These are phyloP conservation scores for Plasmodium coatneyi DNA, from an alignment of 169 alveolate species.

Conservation along the genomic window DNA sequence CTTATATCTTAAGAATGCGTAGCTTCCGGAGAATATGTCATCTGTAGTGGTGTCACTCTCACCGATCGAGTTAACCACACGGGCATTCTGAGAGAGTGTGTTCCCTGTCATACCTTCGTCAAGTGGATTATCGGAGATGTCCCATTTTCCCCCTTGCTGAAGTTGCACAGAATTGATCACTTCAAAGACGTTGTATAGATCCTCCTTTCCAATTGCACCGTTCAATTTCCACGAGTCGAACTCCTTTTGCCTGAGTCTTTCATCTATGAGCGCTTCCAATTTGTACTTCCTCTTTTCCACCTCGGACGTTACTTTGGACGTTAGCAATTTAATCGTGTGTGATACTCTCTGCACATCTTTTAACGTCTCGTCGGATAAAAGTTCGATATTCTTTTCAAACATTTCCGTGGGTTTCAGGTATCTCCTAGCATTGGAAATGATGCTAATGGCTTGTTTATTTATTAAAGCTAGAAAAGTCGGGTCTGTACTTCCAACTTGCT, in stretches of 20 bases:
- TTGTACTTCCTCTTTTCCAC: slow-evolving; percentile 62
- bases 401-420: slow-evolving; percentile 63
- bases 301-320: slow-evolving; percentile 63
- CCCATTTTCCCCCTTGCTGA: slow-evolving; percentile 77
- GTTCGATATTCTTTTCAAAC: slow-evolving; percentile 70
- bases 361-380: slow-evolving; percentile 66
- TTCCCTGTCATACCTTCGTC: slow-evolving; percentile 56
- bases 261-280: slow-evolving; percentile 47
- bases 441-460: slow-evolving; percentile 48
- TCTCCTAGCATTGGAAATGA: slow-evolving; percentile 71
- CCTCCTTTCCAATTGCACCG: neutral
- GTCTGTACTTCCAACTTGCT: slow-evolving; percentile 69
- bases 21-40: slow-evolving; percentile 79
- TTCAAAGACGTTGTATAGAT: slow-evolving; percentile 41
- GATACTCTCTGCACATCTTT: slow-evolving; percentile 72
- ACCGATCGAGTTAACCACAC: slow-evolving; percentile 32
- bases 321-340: slow-evolving; percentile 46
- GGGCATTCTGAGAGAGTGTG: slow-evolving; percentile 67
- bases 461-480: slow-evolving; percentile 71
- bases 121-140: slow-evolving; percentile 54
- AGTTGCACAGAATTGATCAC: slow-evolving; percentile 38
- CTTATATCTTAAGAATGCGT: slow-evolving; percentile 80
- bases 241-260: slow-evolving; percentile 59
- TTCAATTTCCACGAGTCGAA: slow-evolving; percentile 62
- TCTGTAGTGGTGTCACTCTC: neutral